These are phyloP conservation scores for Fusarium oxysporum DNA, from an alignment of 2,329 filamentous ascomycete species.

Conservation along the genomic window DNA sequence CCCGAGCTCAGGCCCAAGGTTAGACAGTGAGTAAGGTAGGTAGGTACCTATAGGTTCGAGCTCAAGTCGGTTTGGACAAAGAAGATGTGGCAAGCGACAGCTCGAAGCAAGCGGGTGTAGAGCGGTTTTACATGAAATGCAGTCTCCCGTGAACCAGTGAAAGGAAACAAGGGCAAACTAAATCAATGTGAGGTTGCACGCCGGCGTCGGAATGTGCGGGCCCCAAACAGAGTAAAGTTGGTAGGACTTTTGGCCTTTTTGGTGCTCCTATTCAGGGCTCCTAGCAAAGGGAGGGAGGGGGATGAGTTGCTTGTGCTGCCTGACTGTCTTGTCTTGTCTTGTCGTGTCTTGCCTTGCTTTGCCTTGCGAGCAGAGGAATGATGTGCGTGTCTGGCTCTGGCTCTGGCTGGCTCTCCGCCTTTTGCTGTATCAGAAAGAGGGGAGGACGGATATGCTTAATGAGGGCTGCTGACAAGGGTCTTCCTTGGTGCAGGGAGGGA, in stretches of 20 bases:
- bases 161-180: conserved; percentile 45
- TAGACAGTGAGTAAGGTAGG: not conserved
- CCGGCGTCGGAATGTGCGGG: conserved; percentile 45
- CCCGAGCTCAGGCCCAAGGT: not conserved
- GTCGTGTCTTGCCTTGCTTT: not conserved
- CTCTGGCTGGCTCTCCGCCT: conserved; percentile 15
- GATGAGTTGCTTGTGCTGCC: conserved; percentile 40
- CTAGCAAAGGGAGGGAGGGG: conserved; percentile 43
- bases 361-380: conserved; percentile 31
- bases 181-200: conserved; percentile 33
- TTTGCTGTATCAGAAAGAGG: conserved; percentile 18
- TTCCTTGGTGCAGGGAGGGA: conserved; percentile 23
- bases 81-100: conserved; percentile 23
- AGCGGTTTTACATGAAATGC: conserved; percentile 44
- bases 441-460: conserved; percentile 24
- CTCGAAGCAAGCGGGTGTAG: conserved; percentile 28
- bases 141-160: conserved; percentile 34
- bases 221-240: conserved; percentile 24
- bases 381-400: conserved; percentile 50
- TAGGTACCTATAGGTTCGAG: not conserved
- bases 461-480: conserved; percentile 20
- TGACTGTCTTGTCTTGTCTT: not conserved
- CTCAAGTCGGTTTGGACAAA: conserved; percentile 1
- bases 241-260: conserved; percentile 9
- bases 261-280: conserved; percentile 37